Evolutionary conservation across 495 filamentous ascomycete species (phyloP), one percentile per base, ranked within the genome.

Genomic region (Podospora australis): DNA sequence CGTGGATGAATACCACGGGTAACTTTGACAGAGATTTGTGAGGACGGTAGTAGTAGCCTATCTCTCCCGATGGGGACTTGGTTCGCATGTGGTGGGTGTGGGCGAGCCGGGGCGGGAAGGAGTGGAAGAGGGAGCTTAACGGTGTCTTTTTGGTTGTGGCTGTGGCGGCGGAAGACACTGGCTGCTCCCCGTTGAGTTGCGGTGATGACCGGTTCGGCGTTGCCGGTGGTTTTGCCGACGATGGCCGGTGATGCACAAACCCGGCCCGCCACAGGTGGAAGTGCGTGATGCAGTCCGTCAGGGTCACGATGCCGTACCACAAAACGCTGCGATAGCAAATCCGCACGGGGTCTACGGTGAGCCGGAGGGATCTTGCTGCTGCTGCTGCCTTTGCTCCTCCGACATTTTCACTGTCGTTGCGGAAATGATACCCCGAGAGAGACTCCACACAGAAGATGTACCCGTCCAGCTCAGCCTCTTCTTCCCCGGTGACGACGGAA

Each of bases 1-100:
- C 83, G 57, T 87, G 83, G 16, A 86, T 69, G 60, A 86, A 84
- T 3, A 87, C 58, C 35, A 86, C 54, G 0, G 83, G 83, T 2
- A 75, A 58, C 22, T 70, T 70, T 5, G 68, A 65, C 5, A 62
- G 62, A 1, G 80, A 78, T 8, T 66, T 77, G 53, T 86, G 83
- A 2, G 79, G 77, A 14, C 79, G 74, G 57, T 80, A 65, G 81
- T 81, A 84, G 65, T 87, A 87, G 25, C 71, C 69, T 0, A 80
- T 54, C n/a, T 66, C 59, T 20, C 46, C n/a, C 26, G 70, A 68
- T 0, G 70, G 70, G 0, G 80, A 77, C 2, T 3, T 14, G 38
- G 38, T 11, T 6, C 6, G 38, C 14, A 65, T 44, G 13, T 56
- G 24, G 26, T 30, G 32, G 35, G 25, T 26, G 23, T 17, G 4